Conservation (phyloP, 2,329 filamentous ascomycete genomes). For the Fusarium oligoseptatum region DNA sequence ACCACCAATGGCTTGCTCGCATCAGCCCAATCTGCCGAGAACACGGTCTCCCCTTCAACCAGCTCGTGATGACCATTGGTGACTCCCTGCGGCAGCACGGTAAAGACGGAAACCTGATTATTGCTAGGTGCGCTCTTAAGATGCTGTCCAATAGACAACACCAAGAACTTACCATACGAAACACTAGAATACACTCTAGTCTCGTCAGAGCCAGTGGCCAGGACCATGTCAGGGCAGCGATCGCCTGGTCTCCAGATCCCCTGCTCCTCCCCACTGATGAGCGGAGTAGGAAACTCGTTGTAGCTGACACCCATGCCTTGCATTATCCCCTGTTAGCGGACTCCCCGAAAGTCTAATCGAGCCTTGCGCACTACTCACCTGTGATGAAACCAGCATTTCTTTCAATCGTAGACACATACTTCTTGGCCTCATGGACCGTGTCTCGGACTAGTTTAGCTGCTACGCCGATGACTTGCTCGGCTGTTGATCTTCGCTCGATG, state of each 20-base stretch:
- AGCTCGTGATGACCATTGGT: not conserved
- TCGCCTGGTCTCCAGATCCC: slow-evolving; percentile 32
- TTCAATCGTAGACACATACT: slow-evolving; percentile 62
- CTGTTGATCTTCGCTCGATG: slow-evolving; percentile 58
- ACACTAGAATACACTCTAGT: slow-evolving; percentile 12
- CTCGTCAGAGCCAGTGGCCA: not conserved
- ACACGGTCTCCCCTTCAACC: not conserved
- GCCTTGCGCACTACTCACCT: slow-evolving; percentile 45
- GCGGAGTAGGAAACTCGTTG: slow-evolving; percentile 19
- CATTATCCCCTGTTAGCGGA: not conserved
- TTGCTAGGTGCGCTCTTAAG: not conserved
- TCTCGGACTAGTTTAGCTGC: slow-evolving; percentile 61
- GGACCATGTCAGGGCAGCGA: slow-evolving; percentile 27
- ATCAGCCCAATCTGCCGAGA: slow-evolving; percentile 19
- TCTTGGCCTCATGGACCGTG: slow-evolving; percentile 58
- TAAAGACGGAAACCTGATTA: not conserved
- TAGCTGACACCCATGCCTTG: slow-evolving; percentile 35
- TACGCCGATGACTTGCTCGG: slow-evolving; percentile 61
- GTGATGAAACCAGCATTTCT: slow-evolving; percentile 64
- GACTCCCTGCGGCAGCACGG: not conserved
- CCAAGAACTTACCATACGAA: slow-evolving; percentile 12
- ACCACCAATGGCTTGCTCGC: not conserved
- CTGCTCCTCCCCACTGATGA: slow-evolving; percentile 9
- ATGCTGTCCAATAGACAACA: slow-evolving; percentile 5
- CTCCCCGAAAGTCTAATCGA: not conserved